Percentiles rank a stretch among this genome's conserved stretches.
phyloP scores from a whole-genome alignment of 2,329 filamentous ascomycete genomes.

The Cladosporium sp. region DNA sequence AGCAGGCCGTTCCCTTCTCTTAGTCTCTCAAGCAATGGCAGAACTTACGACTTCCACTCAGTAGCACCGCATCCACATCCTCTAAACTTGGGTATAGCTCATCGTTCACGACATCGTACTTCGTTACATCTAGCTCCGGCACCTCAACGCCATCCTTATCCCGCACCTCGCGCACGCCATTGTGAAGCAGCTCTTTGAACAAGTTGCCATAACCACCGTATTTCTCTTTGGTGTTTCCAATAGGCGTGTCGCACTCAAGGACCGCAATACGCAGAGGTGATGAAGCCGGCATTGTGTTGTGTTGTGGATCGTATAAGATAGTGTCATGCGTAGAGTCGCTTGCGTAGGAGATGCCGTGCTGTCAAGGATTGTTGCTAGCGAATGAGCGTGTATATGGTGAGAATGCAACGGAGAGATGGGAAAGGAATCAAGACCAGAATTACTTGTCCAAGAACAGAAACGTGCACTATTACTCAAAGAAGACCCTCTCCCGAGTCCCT shows the following conservation, averaged over 20 bases:
- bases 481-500: too few relatives aligned
- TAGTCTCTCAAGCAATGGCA: too few relatives aligned
- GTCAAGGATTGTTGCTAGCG: too few relatives aligned
- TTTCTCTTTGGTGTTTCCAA: slow-evolving; percentile 58
- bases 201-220: slow-evolving; percentile 70
- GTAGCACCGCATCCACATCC: slow-evolving; percentile 73
- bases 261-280: slow-evolving; percentile 68
- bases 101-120: slow-evolving; percentile 67
- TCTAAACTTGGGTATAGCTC: slow-evolving; percentile 68
- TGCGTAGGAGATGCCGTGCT: too few relatives aligned
- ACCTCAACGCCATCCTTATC: slow-evolving; percentile 44
- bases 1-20: background rate
- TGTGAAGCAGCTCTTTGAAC: slow-evolving; percentile 49
- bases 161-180: slow-evolving; percentile 43
- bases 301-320: too few relatives aligned
- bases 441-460: too few relatives aligned
- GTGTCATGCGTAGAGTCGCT: too few relatives aligned
- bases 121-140: slow-evolving; percentile 54
- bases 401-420: too few relatives aligned
- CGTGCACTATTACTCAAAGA: too few relatives aligned
- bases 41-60: slow-evolving; percentile 57
- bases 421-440: too few relatives aligned
- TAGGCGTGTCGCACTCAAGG: slow-evolving; percentile 80
- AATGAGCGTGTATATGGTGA: too few relatives aligned
- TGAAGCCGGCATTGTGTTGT: background rate